These are phyloP conservation scores for Pseudohalonectria lignicola DNA, from an alignment of 2,329 filamentous ascomycete species.

Conservation along the genomic window DNA sequence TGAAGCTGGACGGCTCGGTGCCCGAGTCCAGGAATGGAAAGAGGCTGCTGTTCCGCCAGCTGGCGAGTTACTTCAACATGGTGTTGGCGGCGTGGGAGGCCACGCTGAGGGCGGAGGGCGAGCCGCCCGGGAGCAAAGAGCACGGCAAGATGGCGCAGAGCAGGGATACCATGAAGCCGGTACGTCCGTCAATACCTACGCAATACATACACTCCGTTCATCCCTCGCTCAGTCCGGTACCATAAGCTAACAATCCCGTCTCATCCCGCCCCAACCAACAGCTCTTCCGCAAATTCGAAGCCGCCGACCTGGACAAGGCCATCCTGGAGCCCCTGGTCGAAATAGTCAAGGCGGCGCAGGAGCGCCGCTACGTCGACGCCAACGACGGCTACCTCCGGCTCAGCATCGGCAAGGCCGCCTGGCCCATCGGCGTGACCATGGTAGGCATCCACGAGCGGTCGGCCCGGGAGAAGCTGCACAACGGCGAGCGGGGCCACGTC, in stretches of 20 bases:
- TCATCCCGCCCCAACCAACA: conserved; percentile 10
- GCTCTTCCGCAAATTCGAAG: conserved; percentile 84
- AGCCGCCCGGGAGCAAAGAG: conserved; percentile 70
- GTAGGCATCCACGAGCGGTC: conserved; percentile 98
- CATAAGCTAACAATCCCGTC: not conserved
- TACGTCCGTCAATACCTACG: too few species aligned
- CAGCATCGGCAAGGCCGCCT: conserved; percentile 92
- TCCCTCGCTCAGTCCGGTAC: not conserved
- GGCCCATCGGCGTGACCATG: conserved; percentile 99
- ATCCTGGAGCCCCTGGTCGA: conserved; percentile 77
- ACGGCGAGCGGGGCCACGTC: conserved; percentile 81
- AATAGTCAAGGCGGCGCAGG: conserved; percentile 84
- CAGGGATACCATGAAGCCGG: conserved; percentile 74
- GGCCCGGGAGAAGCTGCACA: conserved; percentile 88
- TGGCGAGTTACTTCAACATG: conserved; percentile 94
- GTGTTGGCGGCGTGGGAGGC: conserved; percentile 79
- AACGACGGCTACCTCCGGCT: conserved; percentile 90
- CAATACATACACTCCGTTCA: not conserved
- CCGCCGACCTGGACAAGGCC: conserved; percentile 64
- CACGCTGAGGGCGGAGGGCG: conserved; percentile 58
- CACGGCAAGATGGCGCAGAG: conserved; percentile 79
- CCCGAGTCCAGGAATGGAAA: conserved; percentile 53
- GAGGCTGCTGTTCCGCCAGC: conserved; percentile 69
- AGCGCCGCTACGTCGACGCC: conserved; percentile 85
- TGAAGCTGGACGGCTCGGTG: conserved; percentile 63